Conservation (phyloP, 768 basidiomycete genomes). For the Cubamyces sp. region DNA sequence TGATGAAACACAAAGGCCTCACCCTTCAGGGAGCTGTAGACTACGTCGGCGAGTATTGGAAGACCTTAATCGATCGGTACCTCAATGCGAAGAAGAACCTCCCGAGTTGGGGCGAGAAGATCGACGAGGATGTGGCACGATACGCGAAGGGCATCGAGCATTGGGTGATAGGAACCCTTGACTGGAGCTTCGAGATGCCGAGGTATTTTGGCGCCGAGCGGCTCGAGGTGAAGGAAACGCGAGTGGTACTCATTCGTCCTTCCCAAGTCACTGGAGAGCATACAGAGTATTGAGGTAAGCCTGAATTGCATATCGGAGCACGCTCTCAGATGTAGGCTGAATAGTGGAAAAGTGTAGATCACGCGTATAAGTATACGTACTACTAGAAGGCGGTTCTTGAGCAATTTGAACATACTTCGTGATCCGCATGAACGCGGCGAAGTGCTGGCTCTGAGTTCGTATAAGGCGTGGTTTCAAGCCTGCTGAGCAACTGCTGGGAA, state of each 20-base stretch:
- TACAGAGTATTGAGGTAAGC: too few relatives aligned
- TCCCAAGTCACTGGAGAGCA: too few relatives aligned
- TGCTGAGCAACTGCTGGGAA: too few relatives aligned
- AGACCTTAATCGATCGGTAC: conserved; percentile 54
- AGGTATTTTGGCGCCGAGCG: conserved; percentile 67
- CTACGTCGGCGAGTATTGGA: conserved; percentile 55
- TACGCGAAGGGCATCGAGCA: conserved; percentile 60
- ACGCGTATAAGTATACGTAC: too few relatives aligned
- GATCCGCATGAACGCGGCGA: too few relatives aligned
- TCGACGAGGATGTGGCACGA: conserved; percentile 52
- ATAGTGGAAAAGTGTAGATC: too few relatives aligned
- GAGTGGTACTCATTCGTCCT: conserved; percentile 27
- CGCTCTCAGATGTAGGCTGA: too few relatives aligned
- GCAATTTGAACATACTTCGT: too few relatives aligned
- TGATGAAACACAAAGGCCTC: conserved; percentile 58
- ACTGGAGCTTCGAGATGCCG: conserved; percentile 71
- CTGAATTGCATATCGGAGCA: too few relatives aligned
- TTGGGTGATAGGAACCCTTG: conserved; percentile 67
- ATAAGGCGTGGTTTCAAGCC: too few relatives aligned
- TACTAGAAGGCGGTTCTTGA: too few relatives aligned
- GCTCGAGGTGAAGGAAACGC: conserved; percentile 47
- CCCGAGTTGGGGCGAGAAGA: conserved; percentile 49
- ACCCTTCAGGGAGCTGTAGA: conserved; percentile 63
- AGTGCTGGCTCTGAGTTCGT: too few relatives aligned
- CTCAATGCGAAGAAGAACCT: conserved; percentile 48